phyloP scores from a whole-genome alignment of 345 rosid species.

The Rhizophora mangle region DNA sequence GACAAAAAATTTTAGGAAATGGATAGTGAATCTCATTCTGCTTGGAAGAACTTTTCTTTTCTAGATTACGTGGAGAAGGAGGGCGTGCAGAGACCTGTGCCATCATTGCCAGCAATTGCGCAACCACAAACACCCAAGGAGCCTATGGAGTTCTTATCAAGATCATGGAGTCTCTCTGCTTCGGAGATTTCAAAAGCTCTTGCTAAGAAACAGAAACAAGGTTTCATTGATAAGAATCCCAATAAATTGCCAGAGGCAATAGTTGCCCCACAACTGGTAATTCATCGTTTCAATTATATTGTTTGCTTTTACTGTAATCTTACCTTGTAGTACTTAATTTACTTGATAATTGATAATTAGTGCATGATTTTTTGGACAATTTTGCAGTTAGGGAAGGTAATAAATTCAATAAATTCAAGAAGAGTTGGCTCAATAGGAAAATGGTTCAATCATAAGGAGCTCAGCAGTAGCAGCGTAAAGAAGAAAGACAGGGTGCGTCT shows the following conservation, averaged over 20 bases:
- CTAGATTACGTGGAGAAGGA: conserved; percentile 57
- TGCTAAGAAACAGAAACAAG: conserved; percentile 63
- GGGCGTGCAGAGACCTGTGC: conserved; percentile 33
- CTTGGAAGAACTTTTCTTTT: conserved; percentile 41
- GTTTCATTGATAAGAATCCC: conserved; percentile 27
- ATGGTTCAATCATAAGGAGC: conserved; percentile 82
- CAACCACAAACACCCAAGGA: conserved; percentile 85
- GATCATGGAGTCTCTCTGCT: conserved; percentile 93
- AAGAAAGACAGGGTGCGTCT: conserved; percentile 76
- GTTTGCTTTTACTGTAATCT: background rate
- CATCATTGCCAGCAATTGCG: conserved; percentile 50
- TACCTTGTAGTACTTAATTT: background rate
- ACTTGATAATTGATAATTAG: background rate
- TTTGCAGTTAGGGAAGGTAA: conserved; percentile 50
- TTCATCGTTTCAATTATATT: background rate
- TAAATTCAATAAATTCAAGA: conserved; percentile 42
- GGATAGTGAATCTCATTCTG: conserved; percentile 52
- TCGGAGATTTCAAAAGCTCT: conserved; percentile 91
- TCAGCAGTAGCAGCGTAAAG: conserved; percentile 38
- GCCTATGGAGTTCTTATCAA: conserved; percentile 88
- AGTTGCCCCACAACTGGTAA: conserved; percentile 47
- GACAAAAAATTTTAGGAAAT: conserved; percentile 24
- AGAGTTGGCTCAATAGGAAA: conserved; percentile 65
- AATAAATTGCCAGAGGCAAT: conserved; percentile 36
- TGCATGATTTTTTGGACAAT: background rate